These are phyloP conservation scores for Hymenotorrendiella dingleyae DNA, from an alignment of 2,329 filamentous ascomycete species.

Conservation along the genomic window DNA sequence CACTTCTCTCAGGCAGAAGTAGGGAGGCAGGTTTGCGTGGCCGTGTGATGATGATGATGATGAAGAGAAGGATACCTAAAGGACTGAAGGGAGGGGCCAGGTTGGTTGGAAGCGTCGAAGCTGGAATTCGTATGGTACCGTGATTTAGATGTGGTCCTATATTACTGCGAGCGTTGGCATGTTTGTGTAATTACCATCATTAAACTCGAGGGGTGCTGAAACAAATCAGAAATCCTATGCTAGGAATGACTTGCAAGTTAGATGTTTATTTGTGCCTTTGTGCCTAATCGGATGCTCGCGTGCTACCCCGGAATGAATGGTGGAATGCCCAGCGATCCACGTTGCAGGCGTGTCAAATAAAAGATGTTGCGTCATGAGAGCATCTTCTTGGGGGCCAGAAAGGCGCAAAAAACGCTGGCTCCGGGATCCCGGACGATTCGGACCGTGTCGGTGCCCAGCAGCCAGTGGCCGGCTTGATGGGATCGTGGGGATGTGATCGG, in stretches of 20 bases:
- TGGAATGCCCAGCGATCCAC: conserved; percentile 1
- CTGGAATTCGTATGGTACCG: background rate
- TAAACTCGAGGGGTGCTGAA: background rate
- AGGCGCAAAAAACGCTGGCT: background rate
- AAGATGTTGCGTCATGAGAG: background rate
- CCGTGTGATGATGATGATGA: no score
- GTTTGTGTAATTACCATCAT: background rate
- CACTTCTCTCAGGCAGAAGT: no score
- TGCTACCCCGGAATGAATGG: background rate
- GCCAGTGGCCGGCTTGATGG: background rate
- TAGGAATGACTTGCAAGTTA: background rate
- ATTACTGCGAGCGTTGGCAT: background rate
- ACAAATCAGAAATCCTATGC: background rate
- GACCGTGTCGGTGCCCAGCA: background rate
- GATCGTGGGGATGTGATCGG: background rate
- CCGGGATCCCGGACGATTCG: background rate
- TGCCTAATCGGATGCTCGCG: background rate
- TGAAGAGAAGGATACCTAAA: no score
- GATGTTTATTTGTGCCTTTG: background rate
- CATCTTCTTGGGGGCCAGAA: background rate
- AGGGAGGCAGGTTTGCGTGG: no score
- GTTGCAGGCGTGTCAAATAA: background rate
- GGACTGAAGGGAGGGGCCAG: no score
- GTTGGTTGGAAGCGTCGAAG: background rate
- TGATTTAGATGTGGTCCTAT: background rate